A percentile compares a stretch with the other conserved stretches of the same genome.
Evolutionary conservation across 495 filamentous ascomycete genomes (phyloP).

Genomic region (Penicillium goetzii): DNA sequence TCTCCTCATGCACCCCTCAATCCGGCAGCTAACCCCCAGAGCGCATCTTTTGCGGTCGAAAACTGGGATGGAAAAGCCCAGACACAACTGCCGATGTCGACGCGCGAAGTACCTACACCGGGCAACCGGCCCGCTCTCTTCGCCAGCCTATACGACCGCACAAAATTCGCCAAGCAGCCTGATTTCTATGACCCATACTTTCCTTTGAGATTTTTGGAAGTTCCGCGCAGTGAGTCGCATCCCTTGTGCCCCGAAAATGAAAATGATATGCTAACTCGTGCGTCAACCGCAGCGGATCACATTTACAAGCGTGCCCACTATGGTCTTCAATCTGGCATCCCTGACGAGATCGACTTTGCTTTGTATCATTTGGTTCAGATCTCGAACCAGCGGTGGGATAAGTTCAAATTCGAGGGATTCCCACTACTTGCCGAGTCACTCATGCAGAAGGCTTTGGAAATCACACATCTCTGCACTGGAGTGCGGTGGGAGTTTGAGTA

Average conservation of each 20-base stretch:
- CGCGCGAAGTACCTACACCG: slow-evolving; percentile 48
- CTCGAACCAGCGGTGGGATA: slow-evolving; percentile 90
- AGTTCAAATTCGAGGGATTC: slow-evolving; percentile 91
- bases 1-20: slow-evolving; percentile 35
- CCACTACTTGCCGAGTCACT: slow-evolving; percentile 87
- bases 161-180: slow-evolving; percentile 39
- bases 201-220: slow-evolving; percentile 45
- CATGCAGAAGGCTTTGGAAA: slow-evolving; percentile 76
- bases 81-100: slow-evolving; percentile 45
- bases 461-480: slow-evolving; percentile 75
- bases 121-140: slow-evolving; percentile 49
- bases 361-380: slow-evolving; percentile 94
- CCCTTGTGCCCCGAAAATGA: background rate
- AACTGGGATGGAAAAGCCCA: slow-evolving; percentile 46
- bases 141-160: slow-evolving; percentile 30
- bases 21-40: slow-evolving; percentile 38
- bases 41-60: slow-evolving; percentile 36
- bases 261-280: slow-evolving; percentile 7
- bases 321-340: slow-evolving; percentile 77
- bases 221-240: slow-evolving; percentile 43
- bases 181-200: slow-evolving; percentile 52
- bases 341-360: slow-evolving; percentile 83
- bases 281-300: slow-evolving; percentile 46
- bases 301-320: slow-evolving; percentile 85
- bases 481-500: slow-evolving; percentile 82